Evolutionary conservation across 78 protist species (phyloP).

Genomic region (Dictyostelium capitatum): DNA sequence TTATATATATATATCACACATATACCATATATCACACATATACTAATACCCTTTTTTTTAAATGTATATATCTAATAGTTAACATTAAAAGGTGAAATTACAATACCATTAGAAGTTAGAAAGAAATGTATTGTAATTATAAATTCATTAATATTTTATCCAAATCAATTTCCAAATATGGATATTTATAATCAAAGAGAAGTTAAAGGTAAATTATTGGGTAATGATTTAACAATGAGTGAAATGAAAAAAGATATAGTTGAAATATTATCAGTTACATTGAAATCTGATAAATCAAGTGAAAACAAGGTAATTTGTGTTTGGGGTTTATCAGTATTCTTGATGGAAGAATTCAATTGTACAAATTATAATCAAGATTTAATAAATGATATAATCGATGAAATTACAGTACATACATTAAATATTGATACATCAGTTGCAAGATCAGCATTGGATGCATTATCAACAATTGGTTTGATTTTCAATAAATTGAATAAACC

Average conservation of each 20-base stretch:
- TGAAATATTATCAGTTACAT: constrained; percentile 12
- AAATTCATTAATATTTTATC: constrained; percentile 60
- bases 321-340: constrained; percentile 37
- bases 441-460: constrained; percentile 47
- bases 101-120: constrained; percentile 57
- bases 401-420: constrained; percentile 7
- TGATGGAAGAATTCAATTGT: constrained; percentile 65
- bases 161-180: constrained; percentile 67
- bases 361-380: constrained; percentile 16
- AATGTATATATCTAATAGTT: too few species aligned
- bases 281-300: constrained; percentile 25
- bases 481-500: constrained; percentile 7
- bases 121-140: constrained; percentile 60
- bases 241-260: constrained; percentile 54
- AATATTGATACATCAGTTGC: constrained; percentile 25
- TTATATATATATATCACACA: neutral
- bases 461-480: constrained; percentile 13
- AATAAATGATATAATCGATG: constrained; percentile 24
- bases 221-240: constrained; percentile 65
- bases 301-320: constrained; percentile 50
- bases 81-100: constrained; percentile 19
- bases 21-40: neutral
- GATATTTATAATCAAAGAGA: constrained; percentile 38
- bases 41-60: neutral
- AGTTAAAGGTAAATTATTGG: constrained; percentile 1